These are phyloP conservation scores for Aquilaria agallochum DNA, from an alignment of 441 rosid genomes.

Conservation along the genomic window DNA sequence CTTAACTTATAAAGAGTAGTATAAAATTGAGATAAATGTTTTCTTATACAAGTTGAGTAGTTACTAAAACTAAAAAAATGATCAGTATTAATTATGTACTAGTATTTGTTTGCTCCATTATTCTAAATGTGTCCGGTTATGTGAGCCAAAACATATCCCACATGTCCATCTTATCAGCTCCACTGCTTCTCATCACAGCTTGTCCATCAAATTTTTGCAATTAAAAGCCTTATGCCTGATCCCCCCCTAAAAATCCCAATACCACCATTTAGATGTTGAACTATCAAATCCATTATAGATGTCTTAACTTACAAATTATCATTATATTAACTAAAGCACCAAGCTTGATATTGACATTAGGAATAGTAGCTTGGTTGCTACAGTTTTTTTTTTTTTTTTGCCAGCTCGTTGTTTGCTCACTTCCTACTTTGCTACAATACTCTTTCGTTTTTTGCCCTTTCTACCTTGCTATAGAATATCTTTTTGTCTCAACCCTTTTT, in stretches of 20 bases:
- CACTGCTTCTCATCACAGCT: not conserved
- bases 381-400: no score
- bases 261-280: no score
- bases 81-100: not conserved
- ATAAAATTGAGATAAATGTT: not conserved
- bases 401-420: no score
- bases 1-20: not conserved
- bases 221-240: slow-evolving; percentile 5
- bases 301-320: no score
- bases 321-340: no score
- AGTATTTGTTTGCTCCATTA: not conserved
- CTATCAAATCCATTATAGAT: no score
- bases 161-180: slow-evolving; percentile 26
- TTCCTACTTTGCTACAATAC: no score
- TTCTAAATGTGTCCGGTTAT: slow-evolving; percentile 11
- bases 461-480: no score
- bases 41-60: not conserved
- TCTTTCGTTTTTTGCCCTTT: no score
- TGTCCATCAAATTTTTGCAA: slow-evolving; percentile 8
- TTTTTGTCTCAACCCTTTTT: no score
- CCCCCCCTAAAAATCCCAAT: slow-evolving; percentile 8
- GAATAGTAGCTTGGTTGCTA: no score
- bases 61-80: not conserved
- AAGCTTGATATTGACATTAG: no score
- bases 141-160: slow-evolving; percentile 22